Evolutionary conservation across 768 basidiomycete genomes (phyloP).

Genomic region (Rhizopogon salebrosus): DNA sequence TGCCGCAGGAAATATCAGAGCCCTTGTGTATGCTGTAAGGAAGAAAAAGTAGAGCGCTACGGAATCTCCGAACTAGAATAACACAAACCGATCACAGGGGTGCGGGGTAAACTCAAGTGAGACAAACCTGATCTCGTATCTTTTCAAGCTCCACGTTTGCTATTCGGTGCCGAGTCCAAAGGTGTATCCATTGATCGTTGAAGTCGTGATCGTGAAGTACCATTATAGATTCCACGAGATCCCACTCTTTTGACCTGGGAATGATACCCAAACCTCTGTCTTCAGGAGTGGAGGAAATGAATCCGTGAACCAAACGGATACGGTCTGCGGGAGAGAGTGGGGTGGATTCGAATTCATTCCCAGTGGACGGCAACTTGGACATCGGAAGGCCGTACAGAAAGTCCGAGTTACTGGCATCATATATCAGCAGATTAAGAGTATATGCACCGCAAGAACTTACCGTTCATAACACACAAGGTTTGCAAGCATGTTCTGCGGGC

Average conservation of each 20-base stretch:
- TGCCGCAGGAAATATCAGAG: conserved; percentile 69
- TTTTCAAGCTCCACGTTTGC: conserved; percentile 60
- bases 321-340: conserved; percentile 65
- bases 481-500: conserved; percentile 54
- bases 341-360: conserved; percentile 37
- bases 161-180: conserved; percentile 65
- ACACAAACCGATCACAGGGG: background rate
- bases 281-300: conserved; percentile 60
- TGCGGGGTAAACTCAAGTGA: background rate
- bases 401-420: conserved; percentile 54
- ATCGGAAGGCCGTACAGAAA: conserved; percentile 73
- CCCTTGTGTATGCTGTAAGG: conserved; percentile 76
- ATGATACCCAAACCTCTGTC: conserved; percentile 86
- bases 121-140: conserved; percentile 67
- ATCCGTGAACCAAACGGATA: conserved; percentile 71
- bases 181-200: conserved; percentile 73
- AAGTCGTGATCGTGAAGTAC: conserved; percentile 80
- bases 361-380: conserved; percentile 36
- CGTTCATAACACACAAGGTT: conserved; percentile 69
- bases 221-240: conserved; percentile 75
- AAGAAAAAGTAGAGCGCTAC: conserved; percentile 89
- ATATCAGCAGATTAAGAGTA: background rate
- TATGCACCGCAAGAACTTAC: conserved; percentile 35
- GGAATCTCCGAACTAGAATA: conserved; percentile 65
- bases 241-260: conserved; percentile 68